A percentile compares a stretch with the other conserved stretches of the same genome.
Evolutionary conservation across 1,284 basidiomycete species (phyloP).

Genomic region (Golubevia pallescens): DNA sequence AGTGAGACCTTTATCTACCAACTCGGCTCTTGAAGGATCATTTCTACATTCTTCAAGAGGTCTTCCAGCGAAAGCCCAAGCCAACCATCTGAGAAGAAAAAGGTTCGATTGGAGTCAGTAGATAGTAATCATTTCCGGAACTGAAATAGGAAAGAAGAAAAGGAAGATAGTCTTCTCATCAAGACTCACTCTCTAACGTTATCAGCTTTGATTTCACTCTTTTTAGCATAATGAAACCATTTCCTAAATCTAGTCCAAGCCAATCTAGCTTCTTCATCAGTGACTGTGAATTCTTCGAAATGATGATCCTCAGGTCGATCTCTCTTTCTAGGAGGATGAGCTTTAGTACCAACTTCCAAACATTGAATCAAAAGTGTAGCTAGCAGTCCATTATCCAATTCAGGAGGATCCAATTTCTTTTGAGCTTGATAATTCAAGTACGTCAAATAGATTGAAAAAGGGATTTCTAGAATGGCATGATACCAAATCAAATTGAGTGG

Average conservation of each 20-base stretch:
- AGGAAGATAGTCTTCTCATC: too few relatives aligned
- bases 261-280: slow-evolving; percentile 11
- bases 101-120: too few relatives aligned
- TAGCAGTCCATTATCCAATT: slow-evolving; percentile 5
- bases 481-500: slow-evolving; percentile 10
- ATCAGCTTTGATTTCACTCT: slow-evolving; percentile 18
- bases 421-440: slow-evolving; percentile 8
- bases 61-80: slow-evolving; percentile 19
- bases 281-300: not conserved
- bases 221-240: slow-evolving; percentile 16
- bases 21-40: slow-evolving; percentile 3
- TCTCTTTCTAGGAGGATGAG: not conserved
- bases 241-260: slow-evolving; percentile 5
- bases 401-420: slow-evolving; percentile 6
- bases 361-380: slow-evolving; percentile 14
- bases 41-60: slow-evolving; percentile 9
- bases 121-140: too few relatives aligned
- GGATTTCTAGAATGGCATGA: slow-evolving; percentile 14
- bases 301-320: not conserved
- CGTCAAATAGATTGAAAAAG: slow-evolving; percentile 21
- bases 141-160: too few relatives aligned
- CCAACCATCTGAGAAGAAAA: slow-evolving; percentile 12
- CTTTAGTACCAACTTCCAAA: slow-evolving; percentile 14
- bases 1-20: slow-evolving; percentile 14
- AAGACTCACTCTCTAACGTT: slow-evolving; percentile 13